phyloP scores from a whole-genome alignment of 768 basidiomycete species.

The Botryobasidium botryosum region DNA sequence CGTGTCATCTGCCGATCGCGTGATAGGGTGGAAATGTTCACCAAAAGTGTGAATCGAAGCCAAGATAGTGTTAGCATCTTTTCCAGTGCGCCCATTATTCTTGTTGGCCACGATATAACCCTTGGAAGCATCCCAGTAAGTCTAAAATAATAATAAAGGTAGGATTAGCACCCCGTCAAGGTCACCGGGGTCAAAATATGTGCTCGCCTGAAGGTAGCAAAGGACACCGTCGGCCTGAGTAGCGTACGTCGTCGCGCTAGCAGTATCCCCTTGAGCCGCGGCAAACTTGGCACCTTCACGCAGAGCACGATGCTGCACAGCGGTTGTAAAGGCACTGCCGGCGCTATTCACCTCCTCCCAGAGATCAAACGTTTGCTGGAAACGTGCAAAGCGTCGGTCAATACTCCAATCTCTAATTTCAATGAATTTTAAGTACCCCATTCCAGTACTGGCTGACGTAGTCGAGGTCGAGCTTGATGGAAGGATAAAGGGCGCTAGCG shows the following conservation, averaged over 20 bases:
- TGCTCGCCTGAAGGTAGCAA: constrained; percentile 53
- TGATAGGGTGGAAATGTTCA: constrained; percentile 49
- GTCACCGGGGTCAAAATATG: background rate
- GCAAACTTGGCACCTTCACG: constrained; percentile 53
- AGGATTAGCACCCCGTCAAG: background rate
- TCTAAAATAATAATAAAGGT: constrained; percentile 66
- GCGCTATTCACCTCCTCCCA: constrained; percentile 29
- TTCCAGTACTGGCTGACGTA: constrained; percentile 62
- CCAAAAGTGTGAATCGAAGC: constrained; percentile 48
- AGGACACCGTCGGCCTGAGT: constrained; percentile 45
- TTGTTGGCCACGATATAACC: constrained; percentile 63
- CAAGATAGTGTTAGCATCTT: constrained; percentile 55
- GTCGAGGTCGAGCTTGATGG: constrained; percentile 50
- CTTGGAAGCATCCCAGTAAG: constrained; percentile 51
- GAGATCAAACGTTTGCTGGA: constrained; percentile 7
- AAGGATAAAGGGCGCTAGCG: constrained; percentile 33
- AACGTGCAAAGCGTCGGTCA: background rate
- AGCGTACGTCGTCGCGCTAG: constrained; percentile 26
- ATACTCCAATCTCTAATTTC: background rate
- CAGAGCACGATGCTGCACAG: constrained; percentile 57
- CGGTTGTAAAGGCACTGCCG: constrained; percentile 70
- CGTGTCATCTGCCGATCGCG: too few relatives aligned
- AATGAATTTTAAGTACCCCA: too few relatives aligned
- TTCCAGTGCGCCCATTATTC: constrained; percentile 41
- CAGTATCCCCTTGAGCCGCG: constrained; percentile 32